These are phyloP conservation scores for Ceratocystis harringtonii DNA, from an alignment of 2,329 filamentous ascomycete genomes.

Conservation along the genomic window DNA sequence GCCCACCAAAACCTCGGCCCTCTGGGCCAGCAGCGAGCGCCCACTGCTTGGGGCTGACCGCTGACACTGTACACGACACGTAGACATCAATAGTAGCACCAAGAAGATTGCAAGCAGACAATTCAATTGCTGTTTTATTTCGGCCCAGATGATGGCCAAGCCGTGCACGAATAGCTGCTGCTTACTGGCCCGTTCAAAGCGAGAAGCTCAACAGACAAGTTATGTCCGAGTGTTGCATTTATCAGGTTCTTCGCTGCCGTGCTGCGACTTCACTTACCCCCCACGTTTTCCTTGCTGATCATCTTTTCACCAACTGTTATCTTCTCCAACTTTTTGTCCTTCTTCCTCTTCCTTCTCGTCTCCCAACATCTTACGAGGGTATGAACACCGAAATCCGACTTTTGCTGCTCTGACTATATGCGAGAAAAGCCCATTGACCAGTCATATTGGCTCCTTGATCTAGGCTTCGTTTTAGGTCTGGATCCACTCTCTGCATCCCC, in stretches of 20 bases:
- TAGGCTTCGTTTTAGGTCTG: neutral
- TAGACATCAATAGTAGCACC: neutral
- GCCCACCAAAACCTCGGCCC: neutral
- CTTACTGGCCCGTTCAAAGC: neutral
- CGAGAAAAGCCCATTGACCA: neutral
- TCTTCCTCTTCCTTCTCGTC: too few relatives aligned
- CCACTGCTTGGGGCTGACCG: neutral
- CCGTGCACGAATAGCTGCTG: neutral
- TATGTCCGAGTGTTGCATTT: neutral
- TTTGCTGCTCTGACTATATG: neutral
- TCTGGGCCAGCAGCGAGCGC: neutral
- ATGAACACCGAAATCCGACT: constrained; percentile 1
- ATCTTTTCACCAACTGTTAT: neutral
- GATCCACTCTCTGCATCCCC: neutral
- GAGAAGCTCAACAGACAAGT: neutral
- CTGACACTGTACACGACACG: neutral
- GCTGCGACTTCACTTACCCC: neutral
- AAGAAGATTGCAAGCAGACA: neutral
- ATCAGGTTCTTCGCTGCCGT: neutral
- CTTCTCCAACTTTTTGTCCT: neutral
- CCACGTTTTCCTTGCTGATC: neutral
- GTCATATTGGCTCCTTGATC: neutral
- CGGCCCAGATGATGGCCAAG: neutral
- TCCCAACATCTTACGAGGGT: neutral
- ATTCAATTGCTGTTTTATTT: neutral